A percentile compares a stretch with the other conserved stretches of the same genome.
Conservation (phyloP, 164 flowering plant genomes). For the Malania oleifera region DNA sequence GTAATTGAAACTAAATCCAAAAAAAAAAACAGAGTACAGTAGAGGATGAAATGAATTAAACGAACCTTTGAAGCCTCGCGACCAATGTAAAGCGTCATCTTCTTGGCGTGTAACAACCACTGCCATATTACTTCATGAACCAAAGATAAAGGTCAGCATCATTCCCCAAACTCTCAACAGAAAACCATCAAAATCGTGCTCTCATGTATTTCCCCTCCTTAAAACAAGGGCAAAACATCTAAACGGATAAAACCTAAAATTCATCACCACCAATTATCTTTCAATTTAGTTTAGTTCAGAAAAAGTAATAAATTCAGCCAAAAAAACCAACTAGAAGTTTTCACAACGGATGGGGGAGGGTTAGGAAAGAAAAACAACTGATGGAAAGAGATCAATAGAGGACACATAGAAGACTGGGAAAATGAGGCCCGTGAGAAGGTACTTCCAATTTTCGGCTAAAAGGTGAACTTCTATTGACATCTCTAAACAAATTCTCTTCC, state of each 20-base stretch:
- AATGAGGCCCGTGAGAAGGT: constrained; percentile 70
- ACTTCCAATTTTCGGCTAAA: constrained; percentile 81
- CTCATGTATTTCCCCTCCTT: background rate
- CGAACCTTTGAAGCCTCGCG: constrained; percentile 93
- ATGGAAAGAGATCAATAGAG: background rate
- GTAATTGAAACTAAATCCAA: constrained; percentile 1
- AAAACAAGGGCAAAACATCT: background rate
- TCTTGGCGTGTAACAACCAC: constrained; percentile 26
- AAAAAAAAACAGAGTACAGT: background rate
- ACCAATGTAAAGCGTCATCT: constrained; percentile 84
- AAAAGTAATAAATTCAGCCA: background rate
- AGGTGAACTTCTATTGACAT: constrained; percentile 56
- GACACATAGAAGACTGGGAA: constrained; percentile 54
- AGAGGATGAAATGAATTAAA: background rate
- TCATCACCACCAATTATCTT: no score
- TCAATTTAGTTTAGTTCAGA: no score
- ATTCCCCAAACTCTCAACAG: constrained; percentile 12
- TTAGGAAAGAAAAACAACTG: background rate
- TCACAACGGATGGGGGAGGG: background rate
- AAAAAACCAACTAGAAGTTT: background rate
- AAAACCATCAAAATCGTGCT: background rate
- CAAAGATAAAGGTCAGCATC: constrained; percentile 26
- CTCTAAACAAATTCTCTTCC: constrained; percentile 88
- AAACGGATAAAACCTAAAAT: background rate
- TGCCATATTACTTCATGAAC: constrained; percentile 56